A percentile compares a stretch with the other conserved stretches of the same genome.
These are phyloP conservation scores for Pinus tabuliformis DNA, from an alignment of 75 land plant genomes.

Conservation along the genomic window DNA sequence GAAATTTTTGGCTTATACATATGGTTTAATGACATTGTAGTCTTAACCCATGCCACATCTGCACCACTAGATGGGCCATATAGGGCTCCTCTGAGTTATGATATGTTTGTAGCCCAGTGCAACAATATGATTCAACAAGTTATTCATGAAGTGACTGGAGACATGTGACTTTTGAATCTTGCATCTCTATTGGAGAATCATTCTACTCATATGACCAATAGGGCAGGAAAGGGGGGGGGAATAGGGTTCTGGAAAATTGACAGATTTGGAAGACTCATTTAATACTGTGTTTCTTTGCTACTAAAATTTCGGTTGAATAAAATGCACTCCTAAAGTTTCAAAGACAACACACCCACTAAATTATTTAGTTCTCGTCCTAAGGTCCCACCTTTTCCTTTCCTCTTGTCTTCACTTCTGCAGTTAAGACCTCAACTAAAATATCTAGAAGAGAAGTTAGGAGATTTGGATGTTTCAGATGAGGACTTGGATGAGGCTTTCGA, in stretches of 20 bases:
- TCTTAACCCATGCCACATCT: constrained; percentile 82
- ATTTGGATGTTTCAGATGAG: no score
- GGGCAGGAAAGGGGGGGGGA: constrained; percentile 30
- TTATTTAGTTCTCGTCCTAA: constrained; percentile 69
- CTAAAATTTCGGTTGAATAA: constrained; percentile 89
- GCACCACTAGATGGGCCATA: constrained; percentile 76
- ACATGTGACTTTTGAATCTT: constrained; percentile 89
- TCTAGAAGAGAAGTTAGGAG: no score
- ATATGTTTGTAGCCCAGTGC: no score
- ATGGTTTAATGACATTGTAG: constrained; percentile 87
- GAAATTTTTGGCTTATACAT: constrained; percentile 67
- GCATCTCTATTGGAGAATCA: constrained; percentile 92
- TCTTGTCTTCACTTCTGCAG: constrained; percentile 63
- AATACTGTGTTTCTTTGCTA: constrained; percentile 73
- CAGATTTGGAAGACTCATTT: constrained; percentile 80
- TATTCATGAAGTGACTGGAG: neutral
- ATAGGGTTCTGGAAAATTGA: constrained; percentile 68
- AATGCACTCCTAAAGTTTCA: constrained; percentile 77
- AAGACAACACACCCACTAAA: constrained; percentile 60
- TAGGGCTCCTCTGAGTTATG: no score
- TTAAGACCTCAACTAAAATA: no score
- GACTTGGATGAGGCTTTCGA: no score
- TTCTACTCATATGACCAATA: constrained; percentile 72
- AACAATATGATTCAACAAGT: no score
- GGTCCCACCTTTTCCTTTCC: constrained; percentile 73